Conservation (phyloP, 2,329 filamentous ascomycete species). For the Botrytis fabae region DNA sequence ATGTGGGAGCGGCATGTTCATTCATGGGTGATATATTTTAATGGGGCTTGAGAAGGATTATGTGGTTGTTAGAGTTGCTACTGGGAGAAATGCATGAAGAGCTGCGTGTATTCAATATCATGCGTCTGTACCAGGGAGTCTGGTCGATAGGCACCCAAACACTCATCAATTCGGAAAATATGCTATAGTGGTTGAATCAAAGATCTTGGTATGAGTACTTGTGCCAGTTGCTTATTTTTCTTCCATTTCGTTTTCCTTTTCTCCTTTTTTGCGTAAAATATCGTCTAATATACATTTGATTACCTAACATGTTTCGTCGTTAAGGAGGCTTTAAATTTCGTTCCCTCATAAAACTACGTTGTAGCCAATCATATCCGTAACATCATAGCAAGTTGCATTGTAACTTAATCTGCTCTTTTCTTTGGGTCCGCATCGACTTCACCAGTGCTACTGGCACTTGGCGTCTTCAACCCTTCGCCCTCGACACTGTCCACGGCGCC, state of each 20-base stretch:
- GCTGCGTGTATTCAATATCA: too few species aligned
- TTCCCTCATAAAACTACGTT: conserved; percentile 1
- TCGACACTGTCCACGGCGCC: conserved; percentile 32
- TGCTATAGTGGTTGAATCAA: neutral
- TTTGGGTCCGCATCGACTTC: conserved; percentile 38
- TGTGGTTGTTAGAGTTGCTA: neutral
- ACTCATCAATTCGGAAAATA: neutral
- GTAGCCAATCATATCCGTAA: conserved; percentile 19
- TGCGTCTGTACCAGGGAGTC: neutral
- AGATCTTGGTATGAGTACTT: neutral
- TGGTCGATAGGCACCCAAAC: neutral
- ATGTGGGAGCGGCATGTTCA: neutral
- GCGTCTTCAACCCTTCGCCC: conserved; percentile 40
- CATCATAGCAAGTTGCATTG: conserved; percentile 32
- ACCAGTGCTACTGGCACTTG: conserved; percentile 41
- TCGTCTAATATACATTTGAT: conserved; percentile 13
- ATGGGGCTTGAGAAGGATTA: neutral
- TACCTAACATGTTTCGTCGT: neutral
- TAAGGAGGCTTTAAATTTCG: neutral
- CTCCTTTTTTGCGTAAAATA: neutral
- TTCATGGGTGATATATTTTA: conserved; percentile 4
- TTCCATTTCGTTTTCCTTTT: neutral
- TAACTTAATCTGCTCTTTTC: conserved; percentile 39
- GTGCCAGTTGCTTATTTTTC: neutral
- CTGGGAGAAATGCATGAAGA: neutral